Conservation (phyloP, 257 asterid genomes). For the Solanum lycopersicoides region DNA sequence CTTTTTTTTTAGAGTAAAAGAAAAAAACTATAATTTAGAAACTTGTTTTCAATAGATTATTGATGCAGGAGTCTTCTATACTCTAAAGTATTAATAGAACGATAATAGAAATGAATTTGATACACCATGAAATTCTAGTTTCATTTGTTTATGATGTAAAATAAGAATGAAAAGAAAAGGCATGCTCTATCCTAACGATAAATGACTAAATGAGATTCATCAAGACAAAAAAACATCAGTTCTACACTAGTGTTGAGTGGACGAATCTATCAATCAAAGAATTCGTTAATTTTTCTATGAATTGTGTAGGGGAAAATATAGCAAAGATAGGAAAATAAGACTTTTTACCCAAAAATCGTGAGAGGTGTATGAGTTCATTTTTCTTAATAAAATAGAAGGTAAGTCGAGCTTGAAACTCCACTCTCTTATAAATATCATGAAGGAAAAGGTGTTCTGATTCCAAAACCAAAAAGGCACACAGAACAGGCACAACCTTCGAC, state of each 20-base stretch:
- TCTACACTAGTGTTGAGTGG: too few species aligned
- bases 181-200: not conserved
- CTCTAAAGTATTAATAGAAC: not conserved
- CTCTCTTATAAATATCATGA: too few species aligned
- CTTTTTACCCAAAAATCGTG: too few species aligned
- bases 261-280: not conserved
- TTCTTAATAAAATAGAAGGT: not conserved
- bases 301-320: too few species aligned
- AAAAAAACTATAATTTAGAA: not conserved
- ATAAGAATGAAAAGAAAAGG: not conserved
- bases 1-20: not conserved
- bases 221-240: not conserved
- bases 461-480: fast-evolving
- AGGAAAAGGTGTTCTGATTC: too few species aligned
- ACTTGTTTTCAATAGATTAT: not conserved
- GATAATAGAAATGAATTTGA: not conserved
- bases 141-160: not conserved
- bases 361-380: not conserved
- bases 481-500: not conserved
- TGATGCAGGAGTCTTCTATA: not conserved
- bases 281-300: not conserved
- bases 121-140: not conserved
- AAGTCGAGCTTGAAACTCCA: not conserved
- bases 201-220: not conserved
- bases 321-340: not conserved